Evolutionary conservation across 305 asterid genomes (phyloP).

Genomic region (Fraxinus albicans): DNA sequence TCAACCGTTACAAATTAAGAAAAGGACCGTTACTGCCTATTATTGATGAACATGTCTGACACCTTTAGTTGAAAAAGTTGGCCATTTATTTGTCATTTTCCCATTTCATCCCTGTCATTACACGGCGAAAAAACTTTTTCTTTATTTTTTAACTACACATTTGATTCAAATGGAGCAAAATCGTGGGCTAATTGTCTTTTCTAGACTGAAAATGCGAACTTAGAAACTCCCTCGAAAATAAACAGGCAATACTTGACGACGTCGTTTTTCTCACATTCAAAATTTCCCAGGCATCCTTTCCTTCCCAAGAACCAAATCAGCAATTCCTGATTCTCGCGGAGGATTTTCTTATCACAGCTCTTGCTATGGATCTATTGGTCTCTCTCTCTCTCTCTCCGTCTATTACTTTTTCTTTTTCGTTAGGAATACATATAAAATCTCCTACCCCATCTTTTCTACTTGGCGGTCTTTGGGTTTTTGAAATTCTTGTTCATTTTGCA

Average conservation of each 20-base stretch:
- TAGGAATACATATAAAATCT: not conserved
- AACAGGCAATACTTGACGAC: not conserved
- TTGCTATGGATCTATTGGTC: slow-evolving; percentile 43
- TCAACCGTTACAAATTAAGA: too few species aligned
- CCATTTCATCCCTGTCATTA: too few species aligned
- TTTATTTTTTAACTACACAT: too few species aligned
- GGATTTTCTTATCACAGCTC: slow-evolving; percentile 1
- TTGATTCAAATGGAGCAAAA: too few species aligned
- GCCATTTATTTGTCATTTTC: too few species aligned
- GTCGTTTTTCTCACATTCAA: not conserved
- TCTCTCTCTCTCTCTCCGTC: not conserved
- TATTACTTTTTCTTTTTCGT: not conserved
- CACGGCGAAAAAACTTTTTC: too few species aligned
- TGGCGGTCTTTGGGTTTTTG: not conserved
- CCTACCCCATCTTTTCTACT: not conserved
- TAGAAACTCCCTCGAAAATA: too few species aligned
- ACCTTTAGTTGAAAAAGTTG: too few species aligned
- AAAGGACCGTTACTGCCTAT: too few species aligned
- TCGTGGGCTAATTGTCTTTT: too few species aligned
- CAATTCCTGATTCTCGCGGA: slow-evolving; percentile 38
- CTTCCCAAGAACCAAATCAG: slow-evolving; percentile 7
- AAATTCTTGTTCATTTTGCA: slow-evolving; percentile 13
- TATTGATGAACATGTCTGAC: too few species aligned
- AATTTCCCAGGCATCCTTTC: not conserved
- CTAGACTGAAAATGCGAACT: too few species aligned